These are phyloP conservation scores for Diaporthe citrichinensis DNA, from an alignment of 2,329 filamentous ascomycete genomes.

Conservation along the genomic window DNA sequence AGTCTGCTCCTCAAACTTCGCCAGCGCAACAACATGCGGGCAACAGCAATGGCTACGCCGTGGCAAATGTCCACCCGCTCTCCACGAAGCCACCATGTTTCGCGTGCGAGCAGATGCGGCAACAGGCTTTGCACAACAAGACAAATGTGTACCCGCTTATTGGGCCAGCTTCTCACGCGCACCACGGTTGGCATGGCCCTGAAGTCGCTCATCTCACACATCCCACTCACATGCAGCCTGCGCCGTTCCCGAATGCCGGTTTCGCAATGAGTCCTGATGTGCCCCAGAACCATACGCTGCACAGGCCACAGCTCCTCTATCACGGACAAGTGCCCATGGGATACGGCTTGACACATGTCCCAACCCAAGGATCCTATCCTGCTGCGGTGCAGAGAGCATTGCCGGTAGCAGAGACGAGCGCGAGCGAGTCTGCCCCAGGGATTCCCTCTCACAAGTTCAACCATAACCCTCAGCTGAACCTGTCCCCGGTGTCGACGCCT, in stretches of 20 bases:
- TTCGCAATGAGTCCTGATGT: slow-evolving; percentile 25
- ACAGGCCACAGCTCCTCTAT: slow-evolving; percentile 29
- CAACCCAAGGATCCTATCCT: slow-evolving; percentile 16
- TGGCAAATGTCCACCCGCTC: slow-evolving; percentile 27
- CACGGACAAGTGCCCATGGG: slow-evolving; percentile 33
- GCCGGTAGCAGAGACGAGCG: slow-evolving; percentile 8
- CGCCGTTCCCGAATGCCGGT: slow-evolving; percentile 6
- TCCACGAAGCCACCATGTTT: slow-evolving; percentile 49
- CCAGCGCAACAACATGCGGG: not conserved
- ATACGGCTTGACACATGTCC: slow-evolving; percentile 33
- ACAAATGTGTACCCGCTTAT: slow-evolving; percentile 46
- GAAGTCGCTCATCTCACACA: slow-evolving; percentile 26
- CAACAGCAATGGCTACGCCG: slow-evolving; percentile 1
- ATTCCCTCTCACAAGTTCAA: not conserved
- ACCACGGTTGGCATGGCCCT: slow-evolving; percentile 39
- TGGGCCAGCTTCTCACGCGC: slow-evolving; percentile 14
- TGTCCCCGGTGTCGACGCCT: not conserved
- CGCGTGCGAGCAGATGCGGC: slow-evolving; percentile 49
- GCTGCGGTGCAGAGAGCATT: slow-evolving; percentile 22
- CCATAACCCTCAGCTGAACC: not conserved
- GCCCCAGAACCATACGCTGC: slow-evolving; percentile 2
- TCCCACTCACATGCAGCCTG: slow-evolving; percentile 18
- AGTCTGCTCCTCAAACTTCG: not conserved
- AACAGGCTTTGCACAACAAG: slow-evolving; percentile 48
- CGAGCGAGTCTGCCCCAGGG: not conserved